Evolutionary conservation across 345 rosid genomes (phyloP).

Genomic region (Noccaea caerulescens): DNA sequence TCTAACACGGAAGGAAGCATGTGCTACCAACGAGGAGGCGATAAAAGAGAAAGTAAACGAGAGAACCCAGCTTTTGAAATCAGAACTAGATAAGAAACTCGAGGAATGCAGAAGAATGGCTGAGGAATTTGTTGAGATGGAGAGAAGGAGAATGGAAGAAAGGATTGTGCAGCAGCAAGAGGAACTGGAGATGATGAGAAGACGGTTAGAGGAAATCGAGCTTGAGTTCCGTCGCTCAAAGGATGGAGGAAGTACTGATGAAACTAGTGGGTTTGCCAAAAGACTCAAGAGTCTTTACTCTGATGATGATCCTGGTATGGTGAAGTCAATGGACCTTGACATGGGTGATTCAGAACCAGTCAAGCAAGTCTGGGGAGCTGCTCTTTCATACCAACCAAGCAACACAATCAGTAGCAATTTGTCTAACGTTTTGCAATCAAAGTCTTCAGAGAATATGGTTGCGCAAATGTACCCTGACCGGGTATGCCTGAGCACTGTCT

Average conservation of each 20-base stretch:
- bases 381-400: constrained; percentile 36
- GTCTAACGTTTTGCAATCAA: constrained; percentile 41
- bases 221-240: constrained; percentile 52
- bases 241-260: constrained; percentile 46
- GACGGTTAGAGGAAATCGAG: constrained; percentile 79
- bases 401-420: constrained; percentile 41
- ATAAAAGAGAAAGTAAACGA: constrained; percentile 77
- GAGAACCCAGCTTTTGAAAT: constrained; percentile 54
- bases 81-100: constrained; percentile 71
- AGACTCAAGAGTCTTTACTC: constrained; percentile 61
- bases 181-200: constrained; percentile 83
- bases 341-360: constrained; percentile 73
- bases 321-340: constrained; percentile 97
- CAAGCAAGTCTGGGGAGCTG: constrained; percentile 50
- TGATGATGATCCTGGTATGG: constrained; percentile 92
- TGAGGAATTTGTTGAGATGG: constrained; percentile 78
- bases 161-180: constrained; percentile 83
- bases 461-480: constrained; percentile 57
- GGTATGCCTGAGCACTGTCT: constrained; percentile 80
- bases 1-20: constrained; percentile 56
- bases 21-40: constrained; percentile 64
- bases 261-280: constrained; percentile 70
- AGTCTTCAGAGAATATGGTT: constrained; percentile 48
- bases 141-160: constrained; percentile 96
- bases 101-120: constrained; percentile 84